Conservation (phyloP, 2,329 filamentous ascomycete genomes). For the Aspergillus aculeatus region DNA sequence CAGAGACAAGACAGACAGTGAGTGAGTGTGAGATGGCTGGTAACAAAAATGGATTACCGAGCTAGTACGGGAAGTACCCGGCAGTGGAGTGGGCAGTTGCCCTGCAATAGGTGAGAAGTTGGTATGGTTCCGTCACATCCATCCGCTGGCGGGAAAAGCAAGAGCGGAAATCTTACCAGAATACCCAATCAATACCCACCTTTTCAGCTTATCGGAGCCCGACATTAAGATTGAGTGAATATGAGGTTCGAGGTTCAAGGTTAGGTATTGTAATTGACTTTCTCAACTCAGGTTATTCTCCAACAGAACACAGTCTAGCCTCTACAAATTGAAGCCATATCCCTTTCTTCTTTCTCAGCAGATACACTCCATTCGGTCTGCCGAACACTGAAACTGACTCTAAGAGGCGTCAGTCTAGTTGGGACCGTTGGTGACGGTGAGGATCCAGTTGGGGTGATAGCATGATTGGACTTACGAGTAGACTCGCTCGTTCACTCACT, state of each 20-base stretch:
- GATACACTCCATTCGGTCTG: background rate
- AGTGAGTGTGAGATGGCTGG: background rate
- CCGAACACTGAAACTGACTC: background rate
- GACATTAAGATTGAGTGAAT: no score
- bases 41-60: conserved; percentile 1
- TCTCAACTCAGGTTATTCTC: background rate
- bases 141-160: background rate
- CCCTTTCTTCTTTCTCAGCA: background rate
- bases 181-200: background rate
- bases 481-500: background rate
- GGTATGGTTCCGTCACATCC: conserved; percentile 1
- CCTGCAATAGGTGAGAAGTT: background rate
- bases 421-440: background rate
- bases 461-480: background rate
- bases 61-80: background rate
- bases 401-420: background rate
- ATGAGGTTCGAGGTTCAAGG: background rate
- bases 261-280: background rate
- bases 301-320: background rate
- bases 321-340: background rate
- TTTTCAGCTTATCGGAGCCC: background rate
- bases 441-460: background rate
- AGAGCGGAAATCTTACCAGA: background rate
- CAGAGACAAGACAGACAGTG: background rate
- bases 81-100: background rate